Evolutionary conservation across 345 rosid genomes (phyloP).

Genomic region (Pugionium dolabratum): DNA sequence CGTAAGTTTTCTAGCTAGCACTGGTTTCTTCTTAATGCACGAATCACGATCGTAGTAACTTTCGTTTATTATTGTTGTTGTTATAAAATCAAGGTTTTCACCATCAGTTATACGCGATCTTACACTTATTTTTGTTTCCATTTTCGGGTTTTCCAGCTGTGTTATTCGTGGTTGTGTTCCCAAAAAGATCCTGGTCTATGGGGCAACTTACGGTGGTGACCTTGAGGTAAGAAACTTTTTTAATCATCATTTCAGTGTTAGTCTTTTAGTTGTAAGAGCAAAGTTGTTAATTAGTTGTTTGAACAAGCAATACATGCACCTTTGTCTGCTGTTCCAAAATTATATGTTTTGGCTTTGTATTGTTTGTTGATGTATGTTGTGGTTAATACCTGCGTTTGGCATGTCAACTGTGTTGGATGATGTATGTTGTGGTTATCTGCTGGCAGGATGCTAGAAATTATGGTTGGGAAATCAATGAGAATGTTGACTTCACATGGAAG

Average conservation of each 20-base stretch:
- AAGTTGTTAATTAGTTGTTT: not conserved
- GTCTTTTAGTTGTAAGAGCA: not conserved
- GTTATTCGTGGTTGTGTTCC: slow-evolving; percentile 99
- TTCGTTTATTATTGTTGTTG: not conserved
- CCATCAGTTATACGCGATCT: not conserved
- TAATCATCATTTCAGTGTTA: slow-evolving; percentile 6
- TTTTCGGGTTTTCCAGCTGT: slow-evolving; percentile 50
- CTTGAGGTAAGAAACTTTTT: slow-evolving; percentile 59
- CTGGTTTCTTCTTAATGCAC: not conserved
- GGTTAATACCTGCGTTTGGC: not conserved
- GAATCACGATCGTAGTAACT: not conserved
- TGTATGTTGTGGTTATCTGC: slow-evolving; percentile 14
- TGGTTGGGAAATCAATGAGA: slow-evolving; percentile 93
- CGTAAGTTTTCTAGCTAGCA: slow-evolving; percentile 60
- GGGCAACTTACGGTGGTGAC: slow-evolving; percentile 88
- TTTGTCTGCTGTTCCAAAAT: not conserved
- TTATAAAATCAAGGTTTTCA: not conserved
- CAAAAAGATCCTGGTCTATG: slow-evolving; percentile 94
- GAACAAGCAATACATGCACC: not conserved
- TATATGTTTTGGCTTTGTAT: not conserved
- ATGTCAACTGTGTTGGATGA: slow-evolving; percentile 14
- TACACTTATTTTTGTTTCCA: not conserved
- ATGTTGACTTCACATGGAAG: slow-evolving; percentile 85
- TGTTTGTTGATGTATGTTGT: not conserved
- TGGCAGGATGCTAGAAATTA: slow-evolving; percentile 87